phyloP scores from a whole-genome alignment of 129 eudicot species.

The Calendula officinalis region DNA sequence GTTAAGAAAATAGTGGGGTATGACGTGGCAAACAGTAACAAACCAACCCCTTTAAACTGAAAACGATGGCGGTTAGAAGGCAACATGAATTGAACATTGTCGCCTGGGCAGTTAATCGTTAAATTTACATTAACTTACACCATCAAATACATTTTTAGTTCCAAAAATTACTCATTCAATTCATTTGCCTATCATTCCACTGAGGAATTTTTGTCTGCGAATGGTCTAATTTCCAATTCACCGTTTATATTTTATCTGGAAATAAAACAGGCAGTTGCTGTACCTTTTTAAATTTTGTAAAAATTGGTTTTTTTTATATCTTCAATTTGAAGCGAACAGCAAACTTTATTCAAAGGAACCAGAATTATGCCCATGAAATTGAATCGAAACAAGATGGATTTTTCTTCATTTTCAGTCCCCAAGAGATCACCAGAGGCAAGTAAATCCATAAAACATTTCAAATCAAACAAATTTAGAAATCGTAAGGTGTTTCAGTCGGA shows the following conservation, averaged over 20 bases:
- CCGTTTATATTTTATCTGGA: background rate
- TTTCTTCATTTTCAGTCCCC: background rate
- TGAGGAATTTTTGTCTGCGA: slow-evolving; percentile 1
- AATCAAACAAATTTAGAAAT: slow-evolving; percentile 4
- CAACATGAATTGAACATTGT: background rate
- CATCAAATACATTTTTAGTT: too few relatives aligned
- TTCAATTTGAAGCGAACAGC: slow-evolving; percentile 5
- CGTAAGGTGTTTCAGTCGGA: background rate
- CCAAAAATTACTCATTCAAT: too few relatives aligned
- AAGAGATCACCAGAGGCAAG: slow-evolving; percentile 3
- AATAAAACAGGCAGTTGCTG: slow-evolving; percentile 18
- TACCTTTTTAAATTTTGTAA: background rate
- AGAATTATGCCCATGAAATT: slow-evolving; percentile 16
- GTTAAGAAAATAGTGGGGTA: too few relatives aligned
- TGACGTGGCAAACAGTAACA: too few relatives aligned
- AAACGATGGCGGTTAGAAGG: background rate
- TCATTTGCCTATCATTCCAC: too few relatives aligned
- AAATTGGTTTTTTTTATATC: background rate
- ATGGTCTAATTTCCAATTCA: background rate
- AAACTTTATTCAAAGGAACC: background rate
- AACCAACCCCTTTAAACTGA: too few relatives aligned
- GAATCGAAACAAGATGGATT: background rate
- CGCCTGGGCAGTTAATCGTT: background rate
- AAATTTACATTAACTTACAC: too few relatives aligned
- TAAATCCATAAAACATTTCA: slow-evolving; percentile 2